Evolutionary conservation across 345 rosid genomes (phyloP), one percentile per base, ranked within the genome.

Genomic region (Pugionium cornutum): DNA sequence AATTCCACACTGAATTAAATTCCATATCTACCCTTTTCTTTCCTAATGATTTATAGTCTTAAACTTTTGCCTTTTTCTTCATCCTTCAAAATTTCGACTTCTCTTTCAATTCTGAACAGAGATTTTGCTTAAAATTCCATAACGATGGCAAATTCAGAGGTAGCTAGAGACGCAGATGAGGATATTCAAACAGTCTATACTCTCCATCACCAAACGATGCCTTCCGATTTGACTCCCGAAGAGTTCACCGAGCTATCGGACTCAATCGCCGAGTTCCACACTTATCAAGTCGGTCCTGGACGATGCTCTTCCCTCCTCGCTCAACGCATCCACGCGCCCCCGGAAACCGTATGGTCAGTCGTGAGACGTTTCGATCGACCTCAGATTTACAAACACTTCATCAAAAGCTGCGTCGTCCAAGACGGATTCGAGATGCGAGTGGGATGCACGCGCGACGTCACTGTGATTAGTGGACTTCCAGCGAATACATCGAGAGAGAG

Each of bases 311-410:
- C 97, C 27, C 73, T 90, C 4, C 58, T 88, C 1, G 81, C 79
- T 5, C 86, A 88, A 43, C 80, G 75, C n/a, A 61, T 85, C 67
- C 11, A 70, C 47, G 84, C 91, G 8, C 83, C 91, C 0, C 53
- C 53, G 25, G 80, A 86, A 64, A 72, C 60, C 63, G 89, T 88
- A 0, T 88, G 91, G 96, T 84, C 96, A 40, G 64, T 80, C 9
- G 79, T 78, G 56, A 80, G 88, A 9, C 75, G 82, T 5, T 88
- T 88, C 78, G 96, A 88, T 54, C 57, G 47, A 61, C 96, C 96
- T 6, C 84, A 86, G 78, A 69, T 75, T 29, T 88, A 88, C 67
- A 88, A 88, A 69, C 89, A 86, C 85, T 88, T 86, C 81, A 83
- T 88, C 84, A 88, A 66, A 73, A 75, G 76, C 72, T 88, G 96